Evolutionary conservation across 768 basidiomycete species (phyloP), one percentile per base, ranked within the genome.

Genomic region (Boletus tomentosulus): DNA sequence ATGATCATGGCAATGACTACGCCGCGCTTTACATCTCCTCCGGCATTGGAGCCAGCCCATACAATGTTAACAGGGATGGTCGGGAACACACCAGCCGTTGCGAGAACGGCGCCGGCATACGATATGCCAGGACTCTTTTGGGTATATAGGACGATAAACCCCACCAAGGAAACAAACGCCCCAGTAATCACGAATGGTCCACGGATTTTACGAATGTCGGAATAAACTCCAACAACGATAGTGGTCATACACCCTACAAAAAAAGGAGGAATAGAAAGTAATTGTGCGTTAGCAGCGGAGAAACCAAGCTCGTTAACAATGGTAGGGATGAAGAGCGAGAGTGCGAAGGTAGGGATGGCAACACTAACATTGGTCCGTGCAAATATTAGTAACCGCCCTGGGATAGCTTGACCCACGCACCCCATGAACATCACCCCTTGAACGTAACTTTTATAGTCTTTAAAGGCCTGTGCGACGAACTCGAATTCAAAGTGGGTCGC

Each of bases 281-380:
- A 11, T 27, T 51, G 50, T 16, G 50, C 50, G 27, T 45, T 13
- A 9, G 50, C 11, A 4, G 43, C 34, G 11, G 50, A 51, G 34
- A 27, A 51, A 27, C 50, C 50, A 16, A 51, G 50, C 34, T 44
- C 50, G 16, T 51, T 44, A 11, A 51, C 16, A 16, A 51, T 51
- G 11, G 50, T 51, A 51, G 50, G 50, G n/a, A 28, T 45, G 8
- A 44, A 51, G 10, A 45, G 33, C 4, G 50, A 51, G 4, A 51
- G 33, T 11, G 50, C 42, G 11, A 37, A 37, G 13, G 37, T 24
- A n/a, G 50, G 43, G 8, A 37, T 45, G 33, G 45, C 24, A 16
- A 19, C 6, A 28, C 50, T 51, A 12, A n/a, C 8, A 43, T 8
- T 2, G 9, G 34, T 28, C 3, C 31, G 22, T 11, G 22, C 3